Conservation (phyloP, 2,329 filamentous ascomycete genomes). For the Ophiostoma sp. region DNA sequence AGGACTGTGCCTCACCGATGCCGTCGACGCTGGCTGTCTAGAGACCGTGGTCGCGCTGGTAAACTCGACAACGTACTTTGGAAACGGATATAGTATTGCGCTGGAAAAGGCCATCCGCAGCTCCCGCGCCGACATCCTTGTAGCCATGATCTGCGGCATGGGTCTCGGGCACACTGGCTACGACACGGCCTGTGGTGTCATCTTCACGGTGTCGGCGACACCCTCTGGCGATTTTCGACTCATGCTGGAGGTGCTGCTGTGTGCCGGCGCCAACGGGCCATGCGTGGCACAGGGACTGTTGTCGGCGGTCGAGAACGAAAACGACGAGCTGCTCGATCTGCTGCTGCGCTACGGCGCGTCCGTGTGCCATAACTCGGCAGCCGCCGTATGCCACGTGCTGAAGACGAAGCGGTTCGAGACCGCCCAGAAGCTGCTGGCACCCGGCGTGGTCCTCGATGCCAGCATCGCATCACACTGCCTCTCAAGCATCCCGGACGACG, state of each 20-base stretch:
- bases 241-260: background rate
- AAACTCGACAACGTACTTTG: background rate
- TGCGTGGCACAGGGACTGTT: background rate
- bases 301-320: background rate
- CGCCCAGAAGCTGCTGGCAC: background rate
- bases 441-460: background rate
- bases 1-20: background rate
- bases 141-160: background rate
- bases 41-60: background rate
- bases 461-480: background rate
- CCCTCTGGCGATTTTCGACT: background rate
- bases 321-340: background rate
- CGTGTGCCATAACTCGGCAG: background rate
- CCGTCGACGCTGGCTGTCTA: background rate
- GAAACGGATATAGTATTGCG: background rate
- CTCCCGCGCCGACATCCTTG: background rate
- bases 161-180: background rate
- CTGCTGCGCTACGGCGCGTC: background rate
- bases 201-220: background rate
- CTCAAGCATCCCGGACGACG: background rate
- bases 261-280: background rate
- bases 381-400: background rate
- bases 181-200: background rate
- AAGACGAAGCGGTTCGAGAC: background rate
- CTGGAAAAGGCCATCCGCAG: background rate